These are phyloP conservation scores for Brassica incana DNA, from an alignment of 345 rosid genomes.

Conservation along the genomic window DNA sequence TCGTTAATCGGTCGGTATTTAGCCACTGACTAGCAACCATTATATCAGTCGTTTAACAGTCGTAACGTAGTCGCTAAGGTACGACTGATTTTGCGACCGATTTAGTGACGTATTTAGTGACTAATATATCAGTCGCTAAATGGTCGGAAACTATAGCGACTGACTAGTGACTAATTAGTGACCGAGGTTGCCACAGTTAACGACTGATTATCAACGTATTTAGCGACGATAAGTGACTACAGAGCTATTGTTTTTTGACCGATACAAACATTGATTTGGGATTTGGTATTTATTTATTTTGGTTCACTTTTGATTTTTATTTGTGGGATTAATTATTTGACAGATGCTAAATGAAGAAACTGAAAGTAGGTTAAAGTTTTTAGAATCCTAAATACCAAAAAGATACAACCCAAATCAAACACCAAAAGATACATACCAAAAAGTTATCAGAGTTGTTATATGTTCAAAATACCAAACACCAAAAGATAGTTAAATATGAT, in stretches of 20 bases:
- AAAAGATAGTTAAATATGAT: too few species aligned
- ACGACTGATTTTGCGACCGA: too few species aligned
- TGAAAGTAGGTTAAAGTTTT: background rate
- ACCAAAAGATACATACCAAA: too few species aligned
- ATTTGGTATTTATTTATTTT: too few species aligned
- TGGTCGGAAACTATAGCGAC: background rate
- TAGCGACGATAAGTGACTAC: background rate
- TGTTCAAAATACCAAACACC: background rate
- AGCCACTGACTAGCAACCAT: too few species aligned
- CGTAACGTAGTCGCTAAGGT: too few species aligned
- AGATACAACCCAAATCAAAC: background rate
- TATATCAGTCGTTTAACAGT: too few species aligned
- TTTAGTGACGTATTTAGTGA: too few species aligned
- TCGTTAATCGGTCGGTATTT: too few species aligned
- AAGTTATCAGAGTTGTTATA: background rate
- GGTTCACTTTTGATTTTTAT: too few species aligned
- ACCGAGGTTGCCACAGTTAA: background rate
- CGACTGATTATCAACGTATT: background rate
- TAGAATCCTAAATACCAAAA: background rate
- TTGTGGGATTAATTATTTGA: background rate
- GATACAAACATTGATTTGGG: background rate
- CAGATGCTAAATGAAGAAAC: background rate
- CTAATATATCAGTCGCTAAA: too few species aligned
- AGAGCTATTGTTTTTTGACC: too few species aligned
- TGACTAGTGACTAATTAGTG: background rate